Percentiles rank a stretch among this genome's conserved stretches.
These are phyloP conservation scores for Rhizophora mangle DNA, from an alignment of 345 rosid genomes.

Conservation along the genomic window DNA sequence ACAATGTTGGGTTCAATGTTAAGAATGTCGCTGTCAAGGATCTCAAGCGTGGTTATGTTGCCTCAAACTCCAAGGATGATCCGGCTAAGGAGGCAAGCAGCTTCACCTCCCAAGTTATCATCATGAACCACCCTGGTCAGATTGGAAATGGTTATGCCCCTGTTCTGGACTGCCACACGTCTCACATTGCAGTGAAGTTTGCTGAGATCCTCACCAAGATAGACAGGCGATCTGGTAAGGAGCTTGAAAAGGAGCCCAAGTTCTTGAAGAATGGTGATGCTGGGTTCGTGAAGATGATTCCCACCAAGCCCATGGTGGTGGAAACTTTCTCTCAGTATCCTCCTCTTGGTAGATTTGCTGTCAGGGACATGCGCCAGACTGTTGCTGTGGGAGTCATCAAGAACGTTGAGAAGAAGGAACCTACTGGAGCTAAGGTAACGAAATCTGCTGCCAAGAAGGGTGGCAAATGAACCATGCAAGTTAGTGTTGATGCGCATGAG, in stretches of 20 bases:
- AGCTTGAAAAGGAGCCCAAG: conserved; percentile 82
- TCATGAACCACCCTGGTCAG: conserved; percentile 96
- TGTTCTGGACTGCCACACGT: conserved; percentile 79
- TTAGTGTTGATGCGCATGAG: not conserved
- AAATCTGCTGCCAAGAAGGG: conserved; percentile 87
- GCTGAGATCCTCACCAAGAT: conserved; percentile 66
- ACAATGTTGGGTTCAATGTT: conserved; percentile 78
- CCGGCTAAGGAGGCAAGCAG: conserved; percentile 75
- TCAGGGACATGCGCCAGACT: conserved; percentile 91
- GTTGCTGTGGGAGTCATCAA: conserved; percentile 89
- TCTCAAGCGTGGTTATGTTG: conserved; percentile 76
- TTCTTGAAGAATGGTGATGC: conserved; percentile 86
- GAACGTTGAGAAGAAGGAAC: conserved; percentile 86
- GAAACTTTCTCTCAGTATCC: conserved; percentile 81
- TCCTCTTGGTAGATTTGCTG: conserved; percentile 86
- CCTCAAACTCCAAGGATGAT: conserved; percentile 88
- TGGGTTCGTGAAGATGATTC: conserved; percentile 76
- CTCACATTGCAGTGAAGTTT: conserved; percentile 80
- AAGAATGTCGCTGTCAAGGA: conserved; percentile 89
- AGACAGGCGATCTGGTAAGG: conserved; percentile 76
- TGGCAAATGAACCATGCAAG: conserved; percentile 55
- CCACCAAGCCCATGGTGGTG: conserved; percentile 90
- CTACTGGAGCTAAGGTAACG: conserved; percentile 75
- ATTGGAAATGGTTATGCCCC: conserved; percentile 89
- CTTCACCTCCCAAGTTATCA: conserved; percentile 83